A percentile compares a stretch with the other conserved stretches of the same genome.
Conservation (phyloP, 495 filamentous ascomycete genomes). For the Xylaria bambusicola region DNA sequence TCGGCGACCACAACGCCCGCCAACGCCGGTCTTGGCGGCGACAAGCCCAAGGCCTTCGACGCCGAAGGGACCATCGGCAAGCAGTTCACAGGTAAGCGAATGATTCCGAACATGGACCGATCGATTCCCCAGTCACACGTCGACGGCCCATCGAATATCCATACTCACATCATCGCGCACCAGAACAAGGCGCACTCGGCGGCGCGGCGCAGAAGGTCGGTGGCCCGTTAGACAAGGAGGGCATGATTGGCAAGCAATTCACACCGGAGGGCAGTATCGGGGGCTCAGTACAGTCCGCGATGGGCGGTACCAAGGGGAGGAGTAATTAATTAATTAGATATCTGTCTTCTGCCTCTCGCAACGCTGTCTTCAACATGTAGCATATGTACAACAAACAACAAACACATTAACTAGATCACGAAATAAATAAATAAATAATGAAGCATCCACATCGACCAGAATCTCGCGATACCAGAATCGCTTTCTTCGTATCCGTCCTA, state of each 20-base stretch:
- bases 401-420: not conserved
- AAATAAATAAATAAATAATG: not conserved
- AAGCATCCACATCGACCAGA: too few species aligned
- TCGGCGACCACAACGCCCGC: slow-evolving; percentile 30
- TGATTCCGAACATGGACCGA: too few species aligned
- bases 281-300: slow-evolving; percentile 44
- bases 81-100: slow-evolving; percentile 41
- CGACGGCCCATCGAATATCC: too few species aligned
- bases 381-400: not conserved
- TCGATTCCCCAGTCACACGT: too few species aligned
- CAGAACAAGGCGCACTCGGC: slow-evolving; percentile 49
- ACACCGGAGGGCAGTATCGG: slow-evolving; percentile 41
- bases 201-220: slow-evolving; percentile 50
- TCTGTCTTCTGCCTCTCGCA: too few species aligned
- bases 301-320: slow-evolving; percentile 42
- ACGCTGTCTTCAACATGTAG: not conserved
- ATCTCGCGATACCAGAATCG: too few species aligned
- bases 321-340: too few species aligned
- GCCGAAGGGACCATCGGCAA: slow-evolving; percentile 38
- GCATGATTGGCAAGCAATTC: slow-evolving; percentile 48
- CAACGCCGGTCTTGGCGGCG: slow-evolving; percentile 27
- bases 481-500: not conserved
- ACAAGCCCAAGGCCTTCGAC: slow-evolving; percentile 36
- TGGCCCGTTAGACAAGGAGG: slow-evolving; percentile 48
- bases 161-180: too few species aligned